These are phyloP conservation scores for Trichoderma lentiforme DNA, from an alignment of 2,329 filamentous ascomycete genomes.

Conservation along the genomic window DNA sequence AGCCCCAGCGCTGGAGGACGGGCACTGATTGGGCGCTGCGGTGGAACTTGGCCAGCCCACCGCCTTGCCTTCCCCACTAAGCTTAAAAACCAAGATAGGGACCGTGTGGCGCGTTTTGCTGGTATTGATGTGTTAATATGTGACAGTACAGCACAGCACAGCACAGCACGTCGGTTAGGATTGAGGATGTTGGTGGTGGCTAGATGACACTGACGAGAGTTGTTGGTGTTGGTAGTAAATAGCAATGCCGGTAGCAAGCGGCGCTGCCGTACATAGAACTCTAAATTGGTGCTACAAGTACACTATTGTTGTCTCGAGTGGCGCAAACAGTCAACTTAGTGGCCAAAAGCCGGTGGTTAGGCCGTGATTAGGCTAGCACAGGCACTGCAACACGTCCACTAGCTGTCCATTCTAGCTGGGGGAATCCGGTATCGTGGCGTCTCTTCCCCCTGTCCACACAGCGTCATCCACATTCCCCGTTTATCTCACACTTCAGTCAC, in stretches of 20 bases:
- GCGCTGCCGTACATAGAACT: not conserved
- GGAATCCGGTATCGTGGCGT: not conserved
- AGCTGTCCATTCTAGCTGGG: not conserved
- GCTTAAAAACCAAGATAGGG: not conserved
- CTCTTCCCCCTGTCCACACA: not conserved
- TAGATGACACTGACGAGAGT: not conserved
- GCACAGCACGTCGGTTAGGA: not conserved
- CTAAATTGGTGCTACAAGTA: not conserved
- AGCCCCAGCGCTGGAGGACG: not conserved
- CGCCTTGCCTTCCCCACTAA: not conserved
- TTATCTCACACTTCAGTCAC: not conserved
- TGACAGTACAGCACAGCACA: not conserved
- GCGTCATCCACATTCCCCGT: constrained; percentile 17
- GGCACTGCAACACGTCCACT: not conserved
- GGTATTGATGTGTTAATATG: not conserved
- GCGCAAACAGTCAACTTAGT: not conserved
- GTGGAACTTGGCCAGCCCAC: not conserved
- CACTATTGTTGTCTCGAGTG: not conserved
- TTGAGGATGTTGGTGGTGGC: not conserved
- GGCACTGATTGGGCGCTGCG: not conserved
- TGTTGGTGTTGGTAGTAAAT: not conserved
- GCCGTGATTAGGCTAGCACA: not conserved
- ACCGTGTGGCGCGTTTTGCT: not conserved
- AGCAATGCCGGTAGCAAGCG: not conserved
- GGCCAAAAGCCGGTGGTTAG: not conserved